A percentile compares a stretch with the other conserved stretches of the same genome.
These are phyloP conservation scores for Penicillium cataractarum DNA, from an alignment of 495 filamentous ascomycete genomes.

Conservation along the genomic window DNA sequence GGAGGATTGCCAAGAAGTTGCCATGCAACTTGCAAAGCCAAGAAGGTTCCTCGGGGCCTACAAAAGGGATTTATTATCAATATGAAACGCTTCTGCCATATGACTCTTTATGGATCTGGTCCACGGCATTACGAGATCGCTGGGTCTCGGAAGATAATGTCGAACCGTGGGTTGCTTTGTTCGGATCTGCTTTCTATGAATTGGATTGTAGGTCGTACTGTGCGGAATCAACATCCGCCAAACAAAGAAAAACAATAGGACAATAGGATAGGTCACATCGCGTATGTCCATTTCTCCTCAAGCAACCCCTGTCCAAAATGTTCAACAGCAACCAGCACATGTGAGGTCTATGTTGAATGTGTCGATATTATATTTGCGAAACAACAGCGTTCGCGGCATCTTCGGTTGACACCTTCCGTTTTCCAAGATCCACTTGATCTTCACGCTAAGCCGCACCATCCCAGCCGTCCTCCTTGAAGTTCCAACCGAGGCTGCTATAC, in stretches of 20 bases:
- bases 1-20: neutral
- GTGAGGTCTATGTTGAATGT: slow-evolving; percentile 1
- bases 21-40: neutral
- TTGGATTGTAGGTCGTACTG: slow-evolving; percentile 3
- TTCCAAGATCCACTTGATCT: slow-evolving; percentile 13
- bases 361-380: neutral
- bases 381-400: neutral
- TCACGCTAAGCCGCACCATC: slow-evolving; percentile 19
- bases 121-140: neutral
- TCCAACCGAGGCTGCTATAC: neutral
- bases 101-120: neutral
- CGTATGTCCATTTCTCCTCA: neutral
- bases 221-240: slow-evolving; percentile 8
- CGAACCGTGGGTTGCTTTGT: neutral
- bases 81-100: slow-evolving; percentile 18
- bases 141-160: slow-evolving; percentile 4
- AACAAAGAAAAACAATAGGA: slow-evolving; percentile 3
- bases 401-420: slow-evolving; percentile 20
- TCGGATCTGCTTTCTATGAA: neutral
- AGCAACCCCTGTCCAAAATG: neutral
- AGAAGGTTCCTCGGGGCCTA: neutral
- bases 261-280: neutral
- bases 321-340: neutral
- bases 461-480: neutral
- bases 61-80: slow-evolving; percentile 6